phyloP scores from a whole-genome alignment of 2,329 filamentous ascomycete genomes.

The Periconia sp. region DNA sequence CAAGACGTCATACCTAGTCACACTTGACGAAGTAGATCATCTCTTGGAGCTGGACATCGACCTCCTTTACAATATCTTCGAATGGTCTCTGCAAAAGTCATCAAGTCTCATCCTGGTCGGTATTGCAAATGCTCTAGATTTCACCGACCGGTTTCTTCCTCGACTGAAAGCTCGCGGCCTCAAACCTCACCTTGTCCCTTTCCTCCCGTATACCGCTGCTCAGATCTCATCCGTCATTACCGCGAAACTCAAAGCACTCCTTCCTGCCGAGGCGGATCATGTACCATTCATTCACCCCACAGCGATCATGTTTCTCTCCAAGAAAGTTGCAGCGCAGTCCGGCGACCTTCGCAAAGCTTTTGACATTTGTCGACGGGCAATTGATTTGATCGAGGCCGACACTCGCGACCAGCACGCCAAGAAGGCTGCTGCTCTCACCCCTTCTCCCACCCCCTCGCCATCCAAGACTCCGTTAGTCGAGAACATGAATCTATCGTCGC shows the following conservation, averaged over 20 bases:
- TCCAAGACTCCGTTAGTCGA: slow-evolving; percentile 80
- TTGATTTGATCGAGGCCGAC: slow-evolving; percentile 88
- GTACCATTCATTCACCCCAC: slow-evolving; percentile 92
- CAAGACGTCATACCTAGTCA: slow-evolving; percentile 73
- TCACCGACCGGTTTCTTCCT: slow-evolving; percentile 93
- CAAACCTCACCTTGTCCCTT: slow-evolving; percentile 87
- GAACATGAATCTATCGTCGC: slow-evolving; percentile 74
- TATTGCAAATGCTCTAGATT: slow-evolving; percentile 93
- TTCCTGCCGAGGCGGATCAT: slow-evolving; percentile 65
- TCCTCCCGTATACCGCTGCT: slow-evolving; percentile 85
- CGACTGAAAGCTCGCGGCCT: slow-evolving; percentile 91
- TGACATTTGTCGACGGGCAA: slow-evolving; percentile 86
- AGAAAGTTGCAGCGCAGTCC: slow-evolving; percentile 92
- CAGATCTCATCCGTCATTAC: slow-evolving; percentile 91
- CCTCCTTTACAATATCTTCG: slow-evolving; percentile 90
- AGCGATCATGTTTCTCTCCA: slow-evolving; percentile 90
- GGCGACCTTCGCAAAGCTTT: slow-evolving; percentile 95
- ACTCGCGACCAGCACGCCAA: slow-evolving; percentile 76
- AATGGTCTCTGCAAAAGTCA: slow-evolving; percentile 85
- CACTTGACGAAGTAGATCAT: slow-evolving; percentile 94
- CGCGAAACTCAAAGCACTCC: slow-evolving; percentile 76
- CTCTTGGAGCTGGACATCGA: slow-evolving; percentile 88
- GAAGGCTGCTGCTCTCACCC: slow-evolving; percentile 55
- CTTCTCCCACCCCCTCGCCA: slow-evolving; percentile 62
- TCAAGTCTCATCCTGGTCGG: slow-evolving; percentile 86